Base-by-base conservation (phyloP, 306 rosid species). In the Trichosanthes cucumerina region DNA sequence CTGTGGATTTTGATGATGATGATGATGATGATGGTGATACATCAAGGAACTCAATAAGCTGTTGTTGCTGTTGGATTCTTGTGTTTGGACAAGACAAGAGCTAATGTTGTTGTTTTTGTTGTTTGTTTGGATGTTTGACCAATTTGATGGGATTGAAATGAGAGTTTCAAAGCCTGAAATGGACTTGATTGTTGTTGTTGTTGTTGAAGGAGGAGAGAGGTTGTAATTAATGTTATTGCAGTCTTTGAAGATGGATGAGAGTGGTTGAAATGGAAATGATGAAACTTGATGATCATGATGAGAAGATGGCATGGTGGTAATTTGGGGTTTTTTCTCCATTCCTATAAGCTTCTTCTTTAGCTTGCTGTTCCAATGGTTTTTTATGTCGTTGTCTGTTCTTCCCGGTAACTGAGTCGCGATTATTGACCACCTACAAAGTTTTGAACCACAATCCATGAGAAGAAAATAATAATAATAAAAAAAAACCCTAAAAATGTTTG, bases 141-240 rank as follows among this genome's bases (percentile, higher is more conserved):
- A 72, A 72, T 47, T 72, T 72, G 77, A 46, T 72, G 77, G 58
- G 58, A 72, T 72, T 72, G 77, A 46, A 72, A 49, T 46, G 77
- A 14, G 59, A 47, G 60, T 13, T 71, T 71, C 76, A 71, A 44
- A 14, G 38, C 39, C 53, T 38, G 68, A 28, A 60, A 60, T 28
- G 18, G 68, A 5, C 68, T 41, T 68, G 14, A 65, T 65, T 65
- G 73, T 13, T 59, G 38, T 56, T 58, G 24, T 53, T 53, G 44
- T 39, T 43, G 47, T 47, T 13, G 71, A 8, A 33, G 70, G 43
- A 16, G 43, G 23, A 18, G 71, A 33, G 6, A 33, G 44, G 50
- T 19, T 66, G 13, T 66, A 38, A 33, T 63, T 63, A 13, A 26
- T 60, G 33, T 26, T 15, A 19, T 66, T 66, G 50, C 3, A 66